These are phyloP conservation scores for Rhynchospora pubera DNA, from an alignment of 176 grass and related monocot species.

Conservation along the genomic window DNA sequence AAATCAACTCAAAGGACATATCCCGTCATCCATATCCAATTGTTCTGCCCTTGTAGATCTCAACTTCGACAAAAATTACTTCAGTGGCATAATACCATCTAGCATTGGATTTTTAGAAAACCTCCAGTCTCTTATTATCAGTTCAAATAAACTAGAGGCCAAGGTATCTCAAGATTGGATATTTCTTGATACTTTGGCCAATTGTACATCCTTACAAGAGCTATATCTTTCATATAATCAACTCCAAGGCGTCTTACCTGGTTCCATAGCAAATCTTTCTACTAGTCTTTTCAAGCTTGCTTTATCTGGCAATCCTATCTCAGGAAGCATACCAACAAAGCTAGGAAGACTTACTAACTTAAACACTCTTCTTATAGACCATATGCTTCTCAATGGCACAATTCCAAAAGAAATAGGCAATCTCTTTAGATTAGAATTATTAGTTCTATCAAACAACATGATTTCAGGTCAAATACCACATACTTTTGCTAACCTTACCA, in stretches of 20 bases:
- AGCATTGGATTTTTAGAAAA: slow-evolving; percentile 3
- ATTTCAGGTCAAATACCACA: slow-evolving; percentile 18
- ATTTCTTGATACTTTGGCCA: slow-evolving; percentile 18
- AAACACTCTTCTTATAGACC: background rate
- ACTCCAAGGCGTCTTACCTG: slow-evolving; percentile 18
- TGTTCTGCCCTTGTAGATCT: background rate
- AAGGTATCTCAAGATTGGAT: slow-evolving; percentile 2
- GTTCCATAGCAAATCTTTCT: slow-evolving; percentile 24
- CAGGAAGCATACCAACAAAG: slow-evolving; percentile 12
- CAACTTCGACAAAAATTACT: background rate
- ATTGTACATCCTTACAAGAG: slow-evolving; percentile 1
- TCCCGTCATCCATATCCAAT: slow-evolving; percentile 22
- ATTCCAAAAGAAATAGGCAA: slow-evolving; percentile 26
- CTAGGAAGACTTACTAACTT: slow-evolving; percentile 13
- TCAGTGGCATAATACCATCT: slow-evolving; percentile 13
- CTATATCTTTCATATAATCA: slow-evolving; percentile 2
- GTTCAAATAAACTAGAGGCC: slow-evolving; percentile 5
- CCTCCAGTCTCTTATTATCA: background rate
- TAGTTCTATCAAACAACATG: slow-evolving; percentile 15
- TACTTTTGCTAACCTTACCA: slow-evolving; percentile 1
- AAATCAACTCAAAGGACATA: background rate
- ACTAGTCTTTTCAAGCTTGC: background rate
- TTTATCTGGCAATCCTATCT: background rate
- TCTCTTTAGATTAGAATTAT: background rate
- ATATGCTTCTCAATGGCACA: slow-evolving; percentile 3